Evolutionary conservation across 306 rosid species (phyloP).

Genomic region (Erythrophleum fordii): DNA sequence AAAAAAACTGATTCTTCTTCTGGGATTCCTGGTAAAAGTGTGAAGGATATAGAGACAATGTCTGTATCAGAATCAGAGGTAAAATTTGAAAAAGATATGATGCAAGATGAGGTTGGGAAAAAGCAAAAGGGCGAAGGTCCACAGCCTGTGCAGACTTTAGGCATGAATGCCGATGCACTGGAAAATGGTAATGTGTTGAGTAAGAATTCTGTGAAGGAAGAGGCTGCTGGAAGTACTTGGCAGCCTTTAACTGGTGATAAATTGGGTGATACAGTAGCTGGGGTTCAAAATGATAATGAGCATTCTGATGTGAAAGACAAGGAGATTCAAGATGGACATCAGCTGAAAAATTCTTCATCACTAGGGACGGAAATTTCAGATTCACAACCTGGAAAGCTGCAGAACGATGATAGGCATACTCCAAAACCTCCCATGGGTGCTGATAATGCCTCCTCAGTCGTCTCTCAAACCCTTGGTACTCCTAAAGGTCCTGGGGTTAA

Average conservation of each 20-base stretch:
- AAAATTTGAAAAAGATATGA: conserved; percentile 51
- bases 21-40: conserved; percentile 45
- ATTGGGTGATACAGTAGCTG: conserved; percentile 39
- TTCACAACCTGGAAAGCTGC: conserved; percentile 49
- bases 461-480: conserved; percentile 49
- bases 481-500: conserved; percentile 39
- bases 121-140: conserved; percentile 52
- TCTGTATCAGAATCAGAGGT: conserved; percentile 43
- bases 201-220: conserved; percentile 55
- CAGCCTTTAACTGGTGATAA: conserved; percentile 41
- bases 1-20: conserved; percentile 48
- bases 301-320: conserved; percentile 45
- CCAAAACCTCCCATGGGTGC: conserved; percentile 44
- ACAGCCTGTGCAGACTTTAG: conserved; percentile 41
- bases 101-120: conserved; percentile 47
- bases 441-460: conserved; percentile 45
- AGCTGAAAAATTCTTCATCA: conserved; percentile 34
- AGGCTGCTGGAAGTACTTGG: conserved; percentile 46
- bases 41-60: conserved; percentile 42
- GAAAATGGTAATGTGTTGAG: conserved; percentile 57
- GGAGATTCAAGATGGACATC: conserved; percentile 54
- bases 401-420: conserved; percentile 47
- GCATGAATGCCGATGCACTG: conserved; percentile 37
- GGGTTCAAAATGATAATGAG: conserved; percentile 49
- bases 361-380: conserved; percentile 51